These are phyloP conservation scores for Plasmopara muralis DNA, from an alignment of 352 stramenopile species.

Conservation along the genomic window DNA sequence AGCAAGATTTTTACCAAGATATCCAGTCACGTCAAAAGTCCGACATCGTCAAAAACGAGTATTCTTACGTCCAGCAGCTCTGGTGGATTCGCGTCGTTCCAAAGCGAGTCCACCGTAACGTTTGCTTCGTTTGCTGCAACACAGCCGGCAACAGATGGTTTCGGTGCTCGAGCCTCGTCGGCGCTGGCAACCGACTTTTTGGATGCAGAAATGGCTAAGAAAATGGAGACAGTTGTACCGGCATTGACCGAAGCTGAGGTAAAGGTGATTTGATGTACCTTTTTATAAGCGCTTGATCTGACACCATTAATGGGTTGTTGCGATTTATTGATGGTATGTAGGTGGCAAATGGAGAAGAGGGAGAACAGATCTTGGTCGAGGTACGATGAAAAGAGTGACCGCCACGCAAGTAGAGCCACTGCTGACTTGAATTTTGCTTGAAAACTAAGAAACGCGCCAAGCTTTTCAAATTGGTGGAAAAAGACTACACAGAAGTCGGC, in stretches of 20 bases:
- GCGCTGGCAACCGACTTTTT: conserved; percentile 33
- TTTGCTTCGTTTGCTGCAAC: conserved; percentile 53
- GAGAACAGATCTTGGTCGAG: conserved; percentile 62
- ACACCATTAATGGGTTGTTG: conserved; percentile 3
- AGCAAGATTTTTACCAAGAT: conserved; percentile 8
- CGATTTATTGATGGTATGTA: conserved; percentile 10
- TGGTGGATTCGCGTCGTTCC: conserved; percentile 54
- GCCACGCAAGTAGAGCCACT: too few relatives aligned
- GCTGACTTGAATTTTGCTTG: neutral
- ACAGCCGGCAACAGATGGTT: conserved; percentile 32
- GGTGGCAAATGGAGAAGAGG: conserved; percentile 71
- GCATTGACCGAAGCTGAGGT: conserved; percentile 68
- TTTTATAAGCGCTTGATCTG: conserved; percentile 1
- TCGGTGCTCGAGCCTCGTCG: conserved; percentile 31
- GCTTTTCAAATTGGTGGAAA: conserved; percentile 70
- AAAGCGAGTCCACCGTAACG: conserved; percentile 31
- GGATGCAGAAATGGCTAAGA: conserved; percentile 47
- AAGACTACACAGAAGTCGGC: conserved; percentile 70
- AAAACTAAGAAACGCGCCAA: conserved; percentile 59
- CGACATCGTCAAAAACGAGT: conserved; percentile 7
- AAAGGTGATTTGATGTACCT: neutral
- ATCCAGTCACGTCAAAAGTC: conserved; percentile 20
- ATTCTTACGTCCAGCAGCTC: conserved; percentile 8
- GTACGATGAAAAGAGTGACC: conserved; percentile 15
- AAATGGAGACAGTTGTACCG: conserved; percentile 40